These are phyloP conservation scores for Aspergillus ostianus DNA, from an alignment of 495 filamentous ascomycete genomes.

Conservation along the genomic window DNA sequence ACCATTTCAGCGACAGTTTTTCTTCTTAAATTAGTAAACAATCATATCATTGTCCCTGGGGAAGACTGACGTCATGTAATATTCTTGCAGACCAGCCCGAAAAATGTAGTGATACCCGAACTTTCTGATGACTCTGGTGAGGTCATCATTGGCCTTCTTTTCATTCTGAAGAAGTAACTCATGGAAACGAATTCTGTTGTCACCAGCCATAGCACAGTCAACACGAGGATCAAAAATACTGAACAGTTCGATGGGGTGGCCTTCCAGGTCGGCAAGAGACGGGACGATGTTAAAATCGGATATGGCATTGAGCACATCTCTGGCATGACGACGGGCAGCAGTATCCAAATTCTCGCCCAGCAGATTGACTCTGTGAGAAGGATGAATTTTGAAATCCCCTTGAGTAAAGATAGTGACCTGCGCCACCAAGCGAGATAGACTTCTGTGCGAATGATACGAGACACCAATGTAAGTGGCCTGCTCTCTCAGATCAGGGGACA, in stretches of 20 bases:
- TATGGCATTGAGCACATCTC: constrained; percentile 11
- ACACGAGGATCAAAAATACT: constrained; percentile 16
- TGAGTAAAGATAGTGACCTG: constrained; percentile 17
- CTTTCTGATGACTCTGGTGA: constrained; percentile 12
- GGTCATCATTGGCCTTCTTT: constrained; percentile 20
- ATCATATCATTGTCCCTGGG: background rate
- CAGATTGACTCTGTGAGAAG: constrained; percentile 17
- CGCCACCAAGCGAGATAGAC: constrained; percentile 22
- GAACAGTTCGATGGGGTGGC: constrained; percentile 23
- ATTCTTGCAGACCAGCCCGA: constrained; percentile 23
- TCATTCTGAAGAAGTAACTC: constrained; percentile 16
- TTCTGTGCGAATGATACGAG: constrained; percentile 14
- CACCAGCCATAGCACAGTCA: constrained; percentile 8
- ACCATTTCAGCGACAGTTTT: constrained; percentile 16
- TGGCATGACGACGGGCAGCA: constrained; percentile 16
- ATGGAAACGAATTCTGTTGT: constrained; percentile 14
- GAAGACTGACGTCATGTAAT: constrained; percentile 21
- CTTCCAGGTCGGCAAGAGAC: constrained; percentile 24
- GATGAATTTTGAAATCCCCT: constrained; percentile 13
- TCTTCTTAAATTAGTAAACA: constrained; percentile 9
- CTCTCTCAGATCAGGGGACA: constrained; percentile 10
- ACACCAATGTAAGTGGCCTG: constrained; percentile 16
- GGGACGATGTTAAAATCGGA: constrained; percentile 14
- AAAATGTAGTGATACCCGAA: constrained; percentile 28
- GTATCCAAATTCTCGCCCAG: constrained; percentile 4